Evolutionary conservation across 1,139 yeast genomes (phyloP).

Genomic region (Zygotorulaspora mrakii): DNA sequence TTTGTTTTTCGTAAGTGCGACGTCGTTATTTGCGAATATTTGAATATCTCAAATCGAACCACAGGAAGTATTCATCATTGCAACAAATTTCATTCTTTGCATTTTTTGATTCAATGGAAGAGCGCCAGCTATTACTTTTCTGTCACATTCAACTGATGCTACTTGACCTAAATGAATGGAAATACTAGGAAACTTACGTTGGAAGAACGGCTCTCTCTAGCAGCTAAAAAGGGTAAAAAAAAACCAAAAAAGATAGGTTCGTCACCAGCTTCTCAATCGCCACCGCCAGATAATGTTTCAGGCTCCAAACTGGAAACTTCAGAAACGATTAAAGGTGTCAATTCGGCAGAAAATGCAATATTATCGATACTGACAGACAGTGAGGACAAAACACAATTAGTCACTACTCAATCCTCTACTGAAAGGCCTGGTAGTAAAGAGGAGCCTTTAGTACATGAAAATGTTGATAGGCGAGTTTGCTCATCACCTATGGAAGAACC

Average conservation of each 20-base stretch:
- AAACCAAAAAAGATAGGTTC: conserved; percentile 27
- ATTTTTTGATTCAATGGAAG: too few species aligned
- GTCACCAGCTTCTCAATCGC: conserved; percentile 5
- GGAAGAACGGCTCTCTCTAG: conserved; percentile 78
- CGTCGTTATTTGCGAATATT: too few species aligned
- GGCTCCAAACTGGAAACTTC: background rate
- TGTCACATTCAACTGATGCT: background rate
- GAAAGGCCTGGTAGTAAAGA: background rate
- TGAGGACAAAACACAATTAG: background rate
- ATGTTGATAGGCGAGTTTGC: background rate
- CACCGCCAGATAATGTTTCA: conserved; percentile 3
- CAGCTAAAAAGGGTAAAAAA: conserved; percentile 50
- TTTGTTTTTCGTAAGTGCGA: too few species aligned
- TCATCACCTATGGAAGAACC: conserved; percentile 1
- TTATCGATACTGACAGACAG: background rate
- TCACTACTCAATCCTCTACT: background rate
- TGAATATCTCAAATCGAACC: too few species aligned
- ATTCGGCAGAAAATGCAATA: background rate
- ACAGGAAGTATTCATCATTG: too few species aligned
- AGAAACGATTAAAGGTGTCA: background rate
- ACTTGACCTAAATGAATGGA: conserved; percentile 4
- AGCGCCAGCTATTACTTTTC: too few species aligned
- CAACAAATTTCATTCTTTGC: too few species aligned
- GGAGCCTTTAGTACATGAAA: background rate
- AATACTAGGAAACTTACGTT: conserved; percentile 49